Evolutionary conservation across 208 protist species (phyloP), one percentile per base, ranked within the genome.

Genomic region (Giardia duodenalis): DNA sequence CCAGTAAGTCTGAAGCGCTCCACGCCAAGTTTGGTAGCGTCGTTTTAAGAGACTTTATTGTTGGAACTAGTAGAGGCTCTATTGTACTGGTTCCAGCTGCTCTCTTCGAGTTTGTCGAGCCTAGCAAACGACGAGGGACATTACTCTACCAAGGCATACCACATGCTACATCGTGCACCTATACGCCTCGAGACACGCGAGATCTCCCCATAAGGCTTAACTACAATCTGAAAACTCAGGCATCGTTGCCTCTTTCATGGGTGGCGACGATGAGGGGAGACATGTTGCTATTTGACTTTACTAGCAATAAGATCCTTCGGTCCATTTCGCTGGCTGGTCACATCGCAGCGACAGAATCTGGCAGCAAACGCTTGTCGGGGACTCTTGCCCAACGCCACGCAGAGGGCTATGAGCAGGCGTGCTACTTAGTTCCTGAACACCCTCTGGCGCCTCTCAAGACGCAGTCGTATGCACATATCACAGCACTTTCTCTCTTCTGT

Each of bases 81-180:
- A 91, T 91, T n/a, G 45, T 91, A 19, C 88, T 91, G 2, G 88
- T 91, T 48, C 88, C 88, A 48, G 88, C 88, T 48, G 88, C 88
- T 1, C 42, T 91, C 45, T 91, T 91, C 44, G 88, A 91, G 44
- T 47, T 91, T 45, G 44, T 91, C 47, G 43, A 91, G 4, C 88
- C 88, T 2, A 45, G 47, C n/a, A 91, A 91, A n/a, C 1, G 88
- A 2, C 2, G 44, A 47, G 88, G 88, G 44, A 47, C 1, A 48
- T 2, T 91, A 1, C 88, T 91, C n/a, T 91, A 91, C 45, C 45
- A 91, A 45, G 88, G 88, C n/a, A 0, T 91, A 0, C 88, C 88
- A 2, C 42, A 45, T 47, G 0, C n/a, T 47, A n/a, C 47, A 10
- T 47, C 2, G 10, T 2, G 10, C 88, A n/a, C 47, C 0, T 2